Evolutionary conservation across 148 eudicot genomes (phyloP).

Genomic region (Heliosperma pusillum): DNA sequence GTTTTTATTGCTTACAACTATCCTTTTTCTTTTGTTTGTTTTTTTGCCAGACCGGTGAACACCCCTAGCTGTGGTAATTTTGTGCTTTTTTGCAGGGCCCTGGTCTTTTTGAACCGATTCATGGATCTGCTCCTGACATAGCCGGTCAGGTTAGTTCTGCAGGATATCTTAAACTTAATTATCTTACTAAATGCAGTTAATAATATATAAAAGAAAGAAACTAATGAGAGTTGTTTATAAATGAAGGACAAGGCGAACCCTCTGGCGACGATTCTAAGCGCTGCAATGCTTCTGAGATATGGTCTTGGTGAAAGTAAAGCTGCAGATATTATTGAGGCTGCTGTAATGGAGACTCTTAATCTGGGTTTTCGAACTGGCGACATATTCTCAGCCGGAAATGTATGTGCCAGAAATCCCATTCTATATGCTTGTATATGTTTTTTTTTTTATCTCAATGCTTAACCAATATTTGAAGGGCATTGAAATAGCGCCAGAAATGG

Average conservation of each 20-base stretch:
- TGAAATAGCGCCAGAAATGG: too few relatives aligned
- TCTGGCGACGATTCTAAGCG: slow-evolving; percentile 81
- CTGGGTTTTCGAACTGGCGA: slow-evolving; percentile 89
- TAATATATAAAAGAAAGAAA: background rate
- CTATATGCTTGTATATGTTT: background rate
- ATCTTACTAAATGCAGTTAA: background rate
- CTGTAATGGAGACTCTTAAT: slow-evolving; percentile 70
- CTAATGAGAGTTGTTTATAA: slow-evolving; percentile 8
- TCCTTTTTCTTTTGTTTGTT: background rate
- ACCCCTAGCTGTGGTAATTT: too few relatives aligned
- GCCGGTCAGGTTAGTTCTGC: slow-evolving; percentile 73
- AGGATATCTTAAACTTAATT: slow-evolving; percentile 3
- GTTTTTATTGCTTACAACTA: slow-evolving; percentile 3
- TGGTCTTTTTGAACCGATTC: slow-evolving; percentile 94
- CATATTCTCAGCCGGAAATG: slow-evolving; percentile 70
- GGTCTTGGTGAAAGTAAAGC: slow-evolving; percentile 89
- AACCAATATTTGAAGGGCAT: background rate
- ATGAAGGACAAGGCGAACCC: slow-evolving; percentile 92
- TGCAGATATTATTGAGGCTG: slow-evolving; percentile 76
- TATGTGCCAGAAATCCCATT: slow-evolving; percentile 28
- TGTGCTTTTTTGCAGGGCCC: slow-evolving; percentile 57
- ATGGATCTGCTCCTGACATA: slow-evolving; percentile 98
- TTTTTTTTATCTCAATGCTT: too few relatives aligned
- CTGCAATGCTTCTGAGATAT: slow-evolving; percentile 93
- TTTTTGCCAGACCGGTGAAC: too few relatives aligned